phyloP scores from a whole-genome alignment of 2,329 filamentous ascomycete genomes.

The Exophiala alcalophila region DNA sequence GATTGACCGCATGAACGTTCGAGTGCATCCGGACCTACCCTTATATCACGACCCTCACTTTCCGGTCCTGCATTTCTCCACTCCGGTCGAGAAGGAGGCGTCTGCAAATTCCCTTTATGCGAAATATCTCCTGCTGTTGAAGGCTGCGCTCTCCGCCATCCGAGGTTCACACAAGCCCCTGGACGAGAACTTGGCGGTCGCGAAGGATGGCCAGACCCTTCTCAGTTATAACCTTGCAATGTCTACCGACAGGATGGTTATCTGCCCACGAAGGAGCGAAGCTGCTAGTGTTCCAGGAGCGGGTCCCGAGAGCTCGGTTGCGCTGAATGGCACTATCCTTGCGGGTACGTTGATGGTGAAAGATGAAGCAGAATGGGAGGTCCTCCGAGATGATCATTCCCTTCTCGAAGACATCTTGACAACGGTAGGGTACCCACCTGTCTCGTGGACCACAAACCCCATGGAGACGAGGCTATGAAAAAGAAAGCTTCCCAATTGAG shows the following conservation, averaged over 20 bases:
- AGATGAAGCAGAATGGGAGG: constrained; percentile 52
- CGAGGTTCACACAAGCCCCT: constrained; percentile 7
- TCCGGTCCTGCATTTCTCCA: constrained; percentile 27
- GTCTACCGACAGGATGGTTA: constrained; percentile 53
- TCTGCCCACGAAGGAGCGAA: constrained; percentile 51
- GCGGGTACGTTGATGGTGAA: constrained; percentile 61
- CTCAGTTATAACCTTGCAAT: constrained; percentile 60
- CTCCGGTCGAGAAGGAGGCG: constrained; percentile 13
- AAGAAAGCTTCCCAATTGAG: not conserved
- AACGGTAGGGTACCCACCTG: constrained; percentile 40
- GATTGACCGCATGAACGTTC: constrained; percentile 42
- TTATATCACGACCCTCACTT: constrained; percentile 48
- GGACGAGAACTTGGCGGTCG: constrained; percentile 15
- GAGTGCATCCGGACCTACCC: constrained; percentile 38
- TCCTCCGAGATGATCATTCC: constrained; percentile 41
- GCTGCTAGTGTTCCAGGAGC: constrained; percentile 42
- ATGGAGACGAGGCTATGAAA: not conserved
- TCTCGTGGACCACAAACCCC: constrained; percentile 8
- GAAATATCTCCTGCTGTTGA: constrained; percentile 44
- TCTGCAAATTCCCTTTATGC: constrained; percentile 33
- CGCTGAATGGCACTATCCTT: constrained; percentile 57
- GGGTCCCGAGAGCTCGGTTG: constrained; percentile 43
- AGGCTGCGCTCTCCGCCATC: constrained; percentile 34
- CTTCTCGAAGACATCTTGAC: constrained; percentile 45
- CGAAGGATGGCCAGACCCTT: constrained; percentile 28